These are phyloP conservation scores for Dothistroma pini DNA, from an alignment of 2,329 filamentous ascomycete genomes.

Conservation along the genomic window DNA sequence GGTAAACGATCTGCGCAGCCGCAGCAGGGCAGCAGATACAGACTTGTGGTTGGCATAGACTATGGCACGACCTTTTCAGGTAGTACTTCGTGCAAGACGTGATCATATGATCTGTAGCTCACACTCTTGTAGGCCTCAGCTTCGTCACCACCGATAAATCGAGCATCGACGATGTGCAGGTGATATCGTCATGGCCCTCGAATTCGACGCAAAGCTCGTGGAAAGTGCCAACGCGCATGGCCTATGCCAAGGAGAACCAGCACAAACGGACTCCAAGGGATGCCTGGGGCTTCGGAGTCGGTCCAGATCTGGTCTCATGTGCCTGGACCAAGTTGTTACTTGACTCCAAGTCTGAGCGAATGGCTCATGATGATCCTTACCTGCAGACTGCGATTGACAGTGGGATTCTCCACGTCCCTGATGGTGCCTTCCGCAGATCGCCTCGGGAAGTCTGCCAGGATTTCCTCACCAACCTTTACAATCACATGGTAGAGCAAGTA, in stretches of 20 bases:
- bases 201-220: slow-evolving; percentile 10
- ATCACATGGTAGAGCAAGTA: slow-evolving; percentile 11
- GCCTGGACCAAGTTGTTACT: slow-evolving; percentile 20
- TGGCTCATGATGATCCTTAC: slow-evolving; percentile 11
- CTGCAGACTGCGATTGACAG: slow-evolving; percentile 14
- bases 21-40: slow-evolving; percentile 6
- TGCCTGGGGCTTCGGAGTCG: slow-evolving; percentile 14
- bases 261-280: neutral
- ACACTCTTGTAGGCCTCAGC: slow-evolving; percentile 12
- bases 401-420: slow-evolving; percentile 13
- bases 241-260: slow-evolving; percentile 16
- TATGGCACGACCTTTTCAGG: slow-evolving; percentile 13
- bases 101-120: neutral
- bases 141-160: slow-evolving; percentile 19
- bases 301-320: slow-evolving; percentile 12
- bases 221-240: slow-evolving; percentile 18
- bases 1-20: neutral
- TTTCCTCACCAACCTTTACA: slow-evolving; percentile 9
- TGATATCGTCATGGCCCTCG: slow-evolving; percentile 16
- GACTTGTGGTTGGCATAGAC: slow-evolving; percentile 17
- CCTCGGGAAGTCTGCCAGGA: slow-evolving; percentile 13
- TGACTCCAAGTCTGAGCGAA: slow-evolving; percentile 7
- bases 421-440: neutral
- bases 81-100: neutral
- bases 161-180: slow-evolving; percentile 16